Evolutionary conservation across 768 basidiomycete genomes (phyloP).

Genomic region (Leucocoprinus sp.): DNA sequence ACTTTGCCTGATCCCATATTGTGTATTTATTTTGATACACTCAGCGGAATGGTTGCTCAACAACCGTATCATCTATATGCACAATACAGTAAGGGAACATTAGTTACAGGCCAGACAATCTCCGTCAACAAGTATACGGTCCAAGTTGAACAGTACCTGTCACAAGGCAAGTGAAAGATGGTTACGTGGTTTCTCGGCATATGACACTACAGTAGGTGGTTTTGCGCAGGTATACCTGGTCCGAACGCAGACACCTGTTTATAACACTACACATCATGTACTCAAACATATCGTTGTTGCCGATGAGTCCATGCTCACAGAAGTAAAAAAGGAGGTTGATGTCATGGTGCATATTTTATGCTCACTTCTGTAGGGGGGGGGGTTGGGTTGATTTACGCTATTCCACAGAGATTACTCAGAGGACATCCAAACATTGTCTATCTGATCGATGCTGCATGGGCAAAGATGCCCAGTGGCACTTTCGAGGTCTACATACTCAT

Average conservation of each 20-base stretch:
- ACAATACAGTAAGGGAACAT: conserved; percentile 57
- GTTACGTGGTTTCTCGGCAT: conserved; percentile 8
- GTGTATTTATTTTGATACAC: conserved; percentile 10
- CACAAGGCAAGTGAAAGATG: conserved; percentile 62
- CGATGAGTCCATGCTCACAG: conserved; percentile 81
- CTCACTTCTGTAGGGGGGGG: conserved; percentile 7
- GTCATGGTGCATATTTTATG: conserved; percentile 76
- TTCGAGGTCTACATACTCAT: conserved; percentile 98
- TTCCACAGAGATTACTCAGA: conserved; percentile 70
- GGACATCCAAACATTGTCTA: conserved; percentile 95
- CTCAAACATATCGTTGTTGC: conserved; percentile 93
- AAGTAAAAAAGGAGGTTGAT: conserved; percentile 96
- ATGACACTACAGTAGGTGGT: conserved; percentile 53
- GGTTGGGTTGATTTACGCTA: conserved; percentile 20
- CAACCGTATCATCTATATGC: conserved; percentile 41
- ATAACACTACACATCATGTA: conserved; percentile 91
- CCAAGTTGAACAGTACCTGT: conserved; percentile 89
- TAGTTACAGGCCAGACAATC: conserved; percentile 79
- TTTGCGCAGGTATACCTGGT: conserved; percentile 99
- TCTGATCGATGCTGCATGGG: conserved; percentile 92
- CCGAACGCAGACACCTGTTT: conserved; percentile 74
- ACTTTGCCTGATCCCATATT: conserved; percentile 12
- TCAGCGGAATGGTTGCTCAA: conserved; percentile 37
- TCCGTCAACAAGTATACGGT: conserved; percentile 85
- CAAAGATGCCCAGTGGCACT: conserved; percentile 70